These are phyloP conservation scores for Vigna trinervia DNA, from an alignment of 306 rosid genomes.

Conservation along the genomic window DNA sequence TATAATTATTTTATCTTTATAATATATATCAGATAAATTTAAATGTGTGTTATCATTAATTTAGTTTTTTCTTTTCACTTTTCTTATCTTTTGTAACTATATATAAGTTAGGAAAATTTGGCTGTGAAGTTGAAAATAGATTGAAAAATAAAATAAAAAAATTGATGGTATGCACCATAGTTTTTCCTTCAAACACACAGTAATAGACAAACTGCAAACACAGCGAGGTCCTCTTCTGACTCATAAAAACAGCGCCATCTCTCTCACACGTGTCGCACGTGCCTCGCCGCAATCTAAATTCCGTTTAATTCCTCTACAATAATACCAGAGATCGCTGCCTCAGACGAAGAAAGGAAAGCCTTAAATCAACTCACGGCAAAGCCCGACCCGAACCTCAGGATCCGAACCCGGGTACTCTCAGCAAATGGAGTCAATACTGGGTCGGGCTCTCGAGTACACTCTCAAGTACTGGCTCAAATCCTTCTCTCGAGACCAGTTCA, in stretches of 20 bases:
- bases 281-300: conserved; percentile 35
- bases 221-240: background rate
- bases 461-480: conserved; percentile 97
- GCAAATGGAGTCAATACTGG: conserved; percentile 81
- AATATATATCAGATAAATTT: too few species aligned
- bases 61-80: too few species aligned
- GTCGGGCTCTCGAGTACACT: conserved; percentile 87
- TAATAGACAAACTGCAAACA: background rate
- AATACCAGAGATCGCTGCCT: background rate
- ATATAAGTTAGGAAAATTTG: background rate
- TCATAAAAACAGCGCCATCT: background rate
- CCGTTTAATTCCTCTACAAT: background rate
- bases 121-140: background rate
- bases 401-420: conserved; percentile 17
- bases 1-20: too few species aligned
- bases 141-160: background rate
- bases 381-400: conserved; percentile 44
- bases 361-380: background rate
- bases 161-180: background rate
- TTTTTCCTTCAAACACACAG: background rate
- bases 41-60: too few species aligned
- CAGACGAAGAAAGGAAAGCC: background rate
- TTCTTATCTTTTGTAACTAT: too few species aligned
- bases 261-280: conserved; percentile 45
- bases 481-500: conserved; percentile 91